Conservation (phyloP, 225 moss, liverwort and hornwort species). For the Lunularia cruciata region DNA sequence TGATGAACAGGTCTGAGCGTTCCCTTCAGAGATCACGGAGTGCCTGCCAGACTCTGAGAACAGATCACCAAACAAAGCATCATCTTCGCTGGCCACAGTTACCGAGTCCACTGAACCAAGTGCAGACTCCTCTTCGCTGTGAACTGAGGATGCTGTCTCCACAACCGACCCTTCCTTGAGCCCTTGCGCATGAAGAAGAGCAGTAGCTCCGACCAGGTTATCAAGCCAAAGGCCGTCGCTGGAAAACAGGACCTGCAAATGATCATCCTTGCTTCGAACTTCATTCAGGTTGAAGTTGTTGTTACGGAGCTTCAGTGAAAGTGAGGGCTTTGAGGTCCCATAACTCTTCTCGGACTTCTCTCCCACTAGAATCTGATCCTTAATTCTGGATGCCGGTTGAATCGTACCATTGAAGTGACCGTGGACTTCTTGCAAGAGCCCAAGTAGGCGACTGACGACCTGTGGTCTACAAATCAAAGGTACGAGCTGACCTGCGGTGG, state of each 20-base stretch:
- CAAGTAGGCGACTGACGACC: slow-evolving; percentile 80
- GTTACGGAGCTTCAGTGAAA: slow-evolving; percentile 60
- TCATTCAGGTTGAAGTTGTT: slow-evolving; percentile 60
- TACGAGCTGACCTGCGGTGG: slow-evolving; percentile 63
- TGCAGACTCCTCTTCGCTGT: slow-evolving; percentile 95
- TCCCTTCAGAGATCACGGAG: slow-evolving; percentile 88
- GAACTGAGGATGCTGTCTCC: slow-evolving; percentile 89
- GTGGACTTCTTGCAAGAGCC: slow-evolving; percentile 84
- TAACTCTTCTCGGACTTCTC: slow-evolving; percentile 27
- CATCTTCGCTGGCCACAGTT: slow-evolving; percentile 98
- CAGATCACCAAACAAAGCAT: slow-evolving; percentile 97
- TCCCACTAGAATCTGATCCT: slow-evolving; percentile 29
- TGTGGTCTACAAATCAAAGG: slow-evolving; percentile 81
- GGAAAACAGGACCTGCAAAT: slow-evolving; percentile 76
- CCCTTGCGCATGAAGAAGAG: slow-evolving; percentile 95
- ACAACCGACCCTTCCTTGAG: slow-evolving; percentile 84
- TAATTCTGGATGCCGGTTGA: slow-evolving; percentile 42
- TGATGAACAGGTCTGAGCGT: slow-evolving; percentile 76
- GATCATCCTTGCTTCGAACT: slow-evolving; percentile 68
- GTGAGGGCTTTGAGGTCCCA: slow-evolving; percentile 33
- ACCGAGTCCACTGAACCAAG: slow-evolving; percentile 91
- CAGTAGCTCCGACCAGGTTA: slow-evolving; percentile 75
- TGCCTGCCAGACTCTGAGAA: slow-evolving; percentile 98
- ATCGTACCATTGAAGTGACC: slow-evolving; percentile 52
- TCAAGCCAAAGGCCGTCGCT: slow-evolving; percentile 83